Evolutionary conservation across 805 yeast genomes (phyloP).

Genomic region (Scheffersomyces ergatensis): DNA sequence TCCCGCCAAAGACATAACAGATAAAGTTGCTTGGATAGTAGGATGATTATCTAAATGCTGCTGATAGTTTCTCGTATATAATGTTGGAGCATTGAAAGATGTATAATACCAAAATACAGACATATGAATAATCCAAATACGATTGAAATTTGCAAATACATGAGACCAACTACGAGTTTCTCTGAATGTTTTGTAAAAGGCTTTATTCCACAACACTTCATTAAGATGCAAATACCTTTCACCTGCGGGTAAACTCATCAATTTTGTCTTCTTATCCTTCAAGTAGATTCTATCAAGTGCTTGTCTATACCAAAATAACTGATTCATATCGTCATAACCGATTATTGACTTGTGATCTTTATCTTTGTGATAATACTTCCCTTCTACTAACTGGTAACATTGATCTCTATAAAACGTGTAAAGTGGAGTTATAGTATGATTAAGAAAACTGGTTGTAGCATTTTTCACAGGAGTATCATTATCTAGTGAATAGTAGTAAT

Average conservation of each 20-base stretch:
- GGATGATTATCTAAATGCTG: constrained; percentile 60
- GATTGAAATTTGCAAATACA: constrained; percentile 65
- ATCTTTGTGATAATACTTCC: constrained; percentile 45
- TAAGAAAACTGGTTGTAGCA: constrained; percentile 46
- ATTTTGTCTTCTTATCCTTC: constrained; percentile 36
- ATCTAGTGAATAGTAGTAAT: constrained; percentile 53
- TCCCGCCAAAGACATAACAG: constrained; percentile 69
- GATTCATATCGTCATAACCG: constrained; percentile 91
- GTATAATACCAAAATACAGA: constrained; percentile 79
- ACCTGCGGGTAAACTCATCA: constrained; percentile 53
- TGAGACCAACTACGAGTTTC: constrained; percentile 81
- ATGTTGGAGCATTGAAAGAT: constrained; percentile 61
- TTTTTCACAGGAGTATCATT: constrained; percentile 25
- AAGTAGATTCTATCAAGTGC: constrained; percentile 61
- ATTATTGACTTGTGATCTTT: constrained; percentile 67
- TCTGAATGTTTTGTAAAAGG: constrained; percentile 70
- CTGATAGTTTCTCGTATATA: constrained; percentile 59
- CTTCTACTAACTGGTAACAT: constrained; percentile 44
- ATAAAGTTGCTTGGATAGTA: constrained; percentile 48
- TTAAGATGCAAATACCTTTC: constrained; percentile 57
- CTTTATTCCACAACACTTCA: constrained; percentile 62
- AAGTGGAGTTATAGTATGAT: constrained; percentile 72
- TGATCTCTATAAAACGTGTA: constrained; percentile 61
- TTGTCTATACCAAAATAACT: constrained; percentile 77
- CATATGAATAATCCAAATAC: constrained; percentile 77